phyloP scores from a whole-genome alignment of 306 rosid genomes.

The Neltuma alba region DNA sequence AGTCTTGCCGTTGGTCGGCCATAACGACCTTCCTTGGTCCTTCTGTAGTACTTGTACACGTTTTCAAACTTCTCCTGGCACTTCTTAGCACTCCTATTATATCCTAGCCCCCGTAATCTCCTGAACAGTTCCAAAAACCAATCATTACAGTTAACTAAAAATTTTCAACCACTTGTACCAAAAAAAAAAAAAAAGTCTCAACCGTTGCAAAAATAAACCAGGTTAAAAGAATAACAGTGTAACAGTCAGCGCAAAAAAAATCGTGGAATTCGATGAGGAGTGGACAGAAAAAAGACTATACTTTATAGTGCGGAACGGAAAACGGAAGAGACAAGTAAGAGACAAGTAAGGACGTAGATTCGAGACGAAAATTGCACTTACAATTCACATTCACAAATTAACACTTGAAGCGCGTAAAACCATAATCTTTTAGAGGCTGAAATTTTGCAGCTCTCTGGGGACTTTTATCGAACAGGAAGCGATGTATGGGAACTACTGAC shows the following conservation, averaged over 20 bases:
- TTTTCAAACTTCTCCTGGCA: constrained; percentile 94
- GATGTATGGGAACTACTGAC: constrained; percentile 32
- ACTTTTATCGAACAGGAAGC: constrained; percentile 12
- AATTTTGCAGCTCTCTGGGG: constrained; percentile 10
- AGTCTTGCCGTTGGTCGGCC: constrained; percentile 53
- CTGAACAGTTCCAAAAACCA: constrained; percentile 48
- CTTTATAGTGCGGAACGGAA: neutral
- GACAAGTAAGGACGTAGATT: neutral
- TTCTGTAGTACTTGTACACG: constrained; percentile 75
- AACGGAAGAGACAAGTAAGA: neutral
- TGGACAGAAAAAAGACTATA: neutral
- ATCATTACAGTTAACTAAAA: constrained; percentile 28
- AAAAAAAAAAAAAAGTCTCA: neutral
- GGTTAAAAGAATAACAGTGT: neutral
- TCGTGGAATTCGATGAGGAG: neutral
- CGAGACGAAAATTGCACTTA: neutral
- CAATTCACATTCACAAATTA: neutral
- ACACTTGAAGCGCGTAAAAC: neutral
- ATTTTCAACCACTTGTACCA: neutral
- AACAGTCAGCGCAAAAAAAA: neutral
- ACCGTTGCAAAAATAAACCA: neutral
- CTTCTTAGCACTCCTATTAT: constrained; percentile 62
- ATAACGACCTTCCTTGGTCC: constrained; percentile 62
- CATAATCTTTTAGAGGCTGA: neutral
- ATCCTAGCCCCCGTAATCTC: constrained; percentile 73